Conservation (phyloP, 1,284 basidiomycete species). For the Phenoliferia sp. region DNA sequence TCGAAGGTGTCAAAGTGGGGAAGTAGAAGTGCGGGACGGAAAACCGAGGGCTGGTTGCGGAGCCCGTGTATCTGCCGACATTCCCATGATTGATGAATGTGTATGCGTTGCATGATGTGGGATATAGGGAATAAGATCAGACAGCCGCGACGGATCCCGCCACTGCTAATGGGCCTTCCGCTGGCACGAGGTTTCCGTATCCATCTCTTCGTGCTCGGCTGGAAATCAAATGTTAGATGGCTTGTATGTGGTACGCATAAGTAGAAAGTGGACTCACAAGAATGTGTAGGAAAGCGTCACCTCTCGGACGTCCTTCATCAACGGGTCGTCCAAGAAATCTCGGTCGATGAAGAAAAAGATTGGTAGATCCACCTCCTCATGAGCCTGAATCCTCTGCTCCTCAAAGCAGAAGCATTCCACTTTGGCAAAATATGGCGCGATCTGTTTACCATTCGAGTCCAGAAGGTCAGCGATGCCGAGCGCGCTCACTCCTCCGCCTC, state of each 20-base stretch:
- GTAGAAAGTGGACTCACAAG: conserved; percentile 52
- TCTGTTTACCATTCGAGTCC: conserved; percentile 49
- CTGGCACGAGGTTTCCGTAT: conserved; percentile 30
- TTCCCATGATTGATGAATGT: too few species aligned
- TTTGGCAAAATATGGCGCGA: conserved; percentile 98
- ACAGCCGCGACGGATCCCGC: conserved; percentile 14
- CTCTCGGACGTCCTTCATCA: conserved; percentile 79
- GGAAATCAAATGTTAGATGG: background rate
- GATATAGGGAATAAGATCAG: too few species aligned
- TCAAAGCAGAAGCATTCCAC: conserved; percentile 99
- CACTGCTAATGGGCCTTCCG: conserved; percentile 25
- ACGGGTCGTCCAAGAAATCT: conserved; percentile 78
- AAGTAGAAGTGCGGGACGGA: too few species aligned
- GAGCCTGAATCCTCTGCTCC: conserved; percentile 89
- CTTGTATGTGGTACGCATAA: background rate
- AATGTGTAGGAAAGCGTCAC: conserved; percentile 95
- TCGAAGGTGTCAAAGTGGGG: too few species aligned
- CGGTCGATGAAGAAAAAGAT: conserved; percentile 98
- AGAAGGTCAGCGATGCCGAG: background rate
- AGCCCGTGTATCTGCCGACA: too few species aligned
- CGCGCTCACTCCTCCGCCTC: background rate
- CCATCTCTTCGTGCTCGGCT: conserved; percentile 29
- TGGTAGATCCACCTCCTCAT: conserved; percentile 97
- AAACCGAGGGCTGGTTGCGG: too few species aligned
- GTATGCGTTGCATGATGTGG: too few species aligned